Evolutionary conservation across 805 yeast genomes (phyloP).

Genomic region (Lachancea meyersii): DNA sequence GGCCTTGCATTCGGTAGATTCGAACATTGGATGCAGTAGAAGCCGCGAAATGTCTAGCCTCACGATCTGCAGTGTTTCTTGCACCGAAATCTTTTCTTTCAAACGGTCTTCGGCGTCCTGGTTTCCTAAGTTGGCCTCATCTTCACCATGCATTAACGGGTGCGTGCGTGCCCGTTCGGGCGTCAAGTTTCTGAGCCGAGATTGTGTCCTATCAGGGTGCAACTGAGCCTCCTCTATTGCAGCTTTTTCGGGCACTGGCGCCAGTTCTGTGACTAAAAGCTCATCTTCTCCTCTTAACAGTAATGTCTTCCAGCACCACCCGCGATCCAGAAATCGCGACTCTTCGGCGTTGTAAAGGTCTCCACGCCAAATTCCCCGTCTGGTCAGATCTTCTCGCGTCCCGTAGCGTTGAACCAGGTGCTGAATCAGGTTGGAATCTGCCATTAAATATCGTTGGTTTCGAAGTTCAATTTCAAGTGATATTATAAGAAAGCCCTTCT

Average conservation of each 20-base stretch:
- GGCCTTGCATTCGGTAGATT: constrained; percentile 15
- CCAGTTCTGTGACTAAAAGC: constrained; percentile 6
- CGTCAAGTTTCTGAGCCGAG: constrained; percentile 23
- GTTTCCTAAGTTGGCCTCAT: background rate
- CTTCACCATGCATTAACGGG: constrained; percentile 2
- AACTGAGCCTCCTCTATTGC: background rate
- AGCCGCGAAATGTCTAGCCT: constrained; percentile 28
- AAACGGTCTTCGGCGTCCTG: constrained; percentile 1
- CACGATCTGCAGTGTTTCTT: constrained; percentile 26
- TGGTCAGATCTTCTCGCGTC: constrained; percentile 23
- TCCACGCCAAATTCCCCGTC: constrained; percentile 29
- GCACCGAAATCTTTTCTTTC: constrained; percentile 12
- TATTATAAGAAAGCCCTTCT: too few relatives aligned
- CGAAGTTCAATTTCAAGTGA: background rate
- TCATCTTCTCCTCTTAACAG: constrained; percentile 15
- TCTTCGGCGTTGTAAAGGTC: constrained; percentile 19
- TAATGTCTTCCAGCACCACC: constrained; percentile 31
- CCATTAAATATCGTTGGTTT: background rate
- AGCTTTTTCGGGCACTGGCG: background rate
- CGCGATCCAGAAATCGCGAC: constrained; percentile 16
- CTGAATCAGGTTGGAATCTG: constrained; percentile 4
- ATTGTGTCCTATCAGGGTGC: background rate
- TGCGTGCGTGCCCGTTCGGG: constrained; percentile 14
- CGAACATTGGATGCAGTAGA: constrained; percentile 22
- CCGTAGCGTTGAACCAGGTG: constrained; percentile 18